Evolutionary conservation across 495 filamentous ascomycete genomes (phyloP), one percentile per base, ranked within the genome.

Genomic region (Penicillium herquei): DNA sequence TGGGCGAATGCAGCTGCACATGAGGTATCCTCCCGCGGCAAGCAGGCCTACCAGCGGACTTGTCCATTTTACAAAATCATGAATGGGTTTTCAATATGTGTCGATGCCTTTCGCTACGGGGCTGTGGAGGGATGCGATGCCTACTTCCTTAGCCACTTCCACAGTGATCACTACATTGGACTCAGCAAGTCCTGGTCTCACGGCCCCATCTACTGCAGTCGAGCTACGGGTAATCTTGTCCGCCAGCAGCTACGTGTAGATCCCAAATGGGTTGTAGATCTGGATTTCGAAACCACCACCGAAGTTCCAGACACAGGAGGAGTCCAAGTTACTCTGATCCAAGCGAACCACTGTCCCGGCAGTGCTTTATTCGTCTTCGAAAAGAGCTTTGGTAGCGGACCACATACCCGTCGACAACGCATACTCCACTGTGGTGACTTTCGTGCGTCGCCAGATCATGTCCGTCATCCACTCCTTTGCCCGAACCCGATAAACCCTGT

Each of bases 41-140:
- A 92, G 69, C 89, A 89, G 40, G 86, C 93, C 1, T 92, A 91
- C 68, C 80, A 91, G 63, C 81, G 95, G 49, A 96, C 89, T 1
- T 99, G 94, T 67, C 94, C 94, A 0, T 99, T 98, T 66, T 99
- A 98, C 75, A 99, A 99, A 69, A 96, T 98, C 55, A 82, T 99
- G 70, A 90, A 91, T 3, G 90, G 90, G 1, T 88, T 97, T 56
- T 88, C 81, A 49, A 95, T 98, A 56, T 92, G 90, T 51, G 94
- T 98, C 4, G 94, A 99, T 68, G 94, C 95, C 0, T 98, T 99
- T 70, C 84, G 92, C 6, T 99, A 98, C 64, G 95, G 94, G 4
- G 89, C 91, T 4, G 88, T 99, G 0, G 83, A 95, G 67, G 92
- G 90, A 0, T 95, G 91, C 67, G 87, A 89, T 46, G 94, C 93